These are phyloP conservation scores for Edaphochlamys debaryana DNA, from an alignment of 139 green algal genomes.

Conservation along the genomic window DNA sequence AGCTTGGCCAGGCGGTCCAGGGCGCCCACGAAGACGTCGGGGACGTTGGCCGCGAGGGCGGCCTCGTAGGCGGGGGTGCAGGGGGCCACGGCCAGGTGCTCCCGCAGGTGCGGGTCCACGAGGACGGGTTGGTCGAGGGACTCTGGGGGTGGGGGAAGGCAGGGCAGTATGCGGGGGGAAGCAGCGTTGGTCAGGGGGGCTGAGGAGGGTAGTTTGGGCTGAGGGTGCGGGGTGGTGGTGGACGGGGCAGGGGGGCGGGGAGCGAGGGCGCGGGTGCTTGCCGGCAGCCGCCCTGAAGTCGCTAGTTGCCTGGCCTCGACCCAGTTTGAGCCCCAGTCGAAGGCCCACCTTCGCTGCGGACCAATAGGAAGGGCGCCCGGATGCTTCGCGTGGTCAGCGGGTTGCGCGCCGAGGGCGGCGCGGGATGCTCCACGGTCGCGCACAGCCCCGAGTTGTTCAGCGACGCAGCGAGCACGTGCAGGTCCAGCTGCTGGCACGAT, in stretches of 20 bases:
- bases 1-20: too few relatives aligned
- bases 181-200: too few relatives aligned
- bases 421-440: background rate
- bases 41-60: background rate
- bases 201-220: too few relatives aligned
- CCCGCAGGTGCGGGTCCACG: slow-evolving; percentile 6
- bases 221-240: too few relatives aligned
- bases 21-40: slow-evolving; percentile 4
- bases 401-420: background rate
- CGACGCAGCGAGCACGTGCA: background rate
- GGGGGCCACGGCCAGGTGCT: slow-evolving; percentile 30
- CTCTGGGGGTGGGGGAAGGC: background rate
- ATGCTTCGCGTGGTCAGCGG: background rate
- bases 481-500: background rate
- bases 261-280: too few relatives aligned
- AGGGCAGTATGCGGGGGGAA: too few relatives aligned
- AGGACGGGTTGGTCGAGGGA: background rate
- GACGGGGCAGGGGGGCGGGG: background rate
- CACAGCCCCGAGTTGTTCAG: background rate
- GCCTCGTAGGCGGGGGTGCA: slow-evolving; percentile 14
- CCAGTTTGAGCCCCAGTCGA: too few relatives aligned
- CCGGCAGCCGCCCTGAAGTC: background rate
- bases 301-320: background rate
- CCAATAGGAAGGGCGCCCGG: slow-evolving; percentile 10
- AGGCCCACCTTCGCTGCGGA: too few relatives aligned